Evolutionary conservation across 73 alveolate species (phyloP), one percentile per base, ranked within the genome.

Genomic region (Paramecium sonneborni): DNA sequence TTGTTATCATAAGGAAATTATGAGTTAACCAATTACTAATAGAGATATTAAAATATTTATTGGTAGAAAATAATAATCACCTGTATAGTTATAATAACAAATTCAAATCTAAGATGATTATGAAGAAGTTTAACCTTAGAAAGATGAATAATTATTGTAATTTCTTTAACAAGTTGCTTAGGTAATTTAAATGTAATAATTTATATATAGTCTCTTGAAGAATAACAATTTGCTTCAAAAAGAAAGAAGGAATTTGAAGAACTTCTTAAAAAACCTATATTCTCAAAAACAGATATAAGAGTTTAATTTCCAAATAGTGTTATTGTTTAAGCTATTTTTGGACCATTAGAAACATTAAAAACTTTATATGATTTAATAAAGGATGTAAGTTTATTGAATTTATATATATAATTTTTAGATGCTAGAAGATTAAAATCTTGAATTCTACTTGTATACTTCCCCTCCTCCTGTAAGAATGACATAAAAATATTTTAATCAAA

Each of bases 221-320:
- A 44, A 21, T 26, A 79, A 6, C 6, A 79, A 21, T 79, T 79
- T 79, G 90, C 76, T 30, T 79, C 74, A 7, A 79, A 44, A 34
- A 28, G 90, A 34, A 18, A 79, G 48, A 79, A 79, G 76, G 90
- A 79, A 79, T 79, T 41, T 24, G 43, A 79, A 24, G 69, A 38
- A 1, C 55, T 79, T 8, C n/a, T 79, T 24, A 79, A 28, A 0
- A 44, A 38, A 46, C 74, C 90, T 20, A 21, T 79, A 9, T 79
- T 30, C 55, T 14, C 26, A 12, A 44, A 46, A 44, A 79, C 76
- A 24, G 90, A 30, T 5, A 41, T 39, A 2, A 79, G 76, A 24
- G 90, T 79, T 1, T 14, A 79, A 23, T 26, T 79, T 23, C 74
- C 69, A 41, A 24, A 41, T 43, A 41, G 32, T 44, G 12, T 79